These are phyloP conservation scores for Trichoderma atroviride DNA, from an alignment of 2,329 filamentous ascomycete genomes.

Conservation along the genomic window DNA sequence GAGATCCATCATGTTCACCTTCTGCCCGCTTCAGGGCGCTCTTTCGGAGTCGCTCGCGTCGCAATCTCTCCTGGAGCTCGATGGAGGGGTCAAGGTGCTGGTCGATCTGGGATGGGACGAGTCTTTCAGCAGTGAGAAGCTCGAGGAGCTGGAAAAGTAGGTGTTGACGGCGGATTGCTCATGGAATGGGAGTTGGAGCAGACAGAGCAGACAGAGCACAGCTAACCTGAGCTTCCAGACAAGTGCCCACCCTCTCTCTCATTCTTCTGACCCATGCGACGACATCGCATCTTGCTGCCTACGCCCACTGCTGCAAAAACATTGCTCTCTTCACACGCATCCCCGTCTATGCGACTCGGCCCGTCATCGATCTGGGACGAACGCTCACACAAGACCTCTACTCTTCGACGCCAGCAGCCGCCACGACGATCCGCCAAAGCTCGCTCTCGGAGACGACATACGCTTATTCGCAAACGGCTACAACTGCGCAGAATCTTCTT, in stretches of 20 bases:
- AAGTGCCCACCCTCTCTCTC: conserved; percentile 87
- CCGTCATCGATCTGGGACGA: conserved; percentile 89
- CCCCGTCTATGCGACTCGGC: conserved; percentile 90
- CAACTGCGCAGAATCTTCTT: conserved; percentile 58
- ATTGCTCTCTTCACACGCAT: conserved; percentile 90
- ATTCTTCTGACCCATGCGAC: conserved; percentile 95
- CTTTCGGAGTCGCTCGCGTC: conserved; percentile 84
- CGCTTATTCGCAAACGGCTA: conserved; percentile 55
- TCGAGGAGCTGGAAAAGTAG: conserved; percentile 90
- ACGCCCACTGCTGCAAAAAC: conserved; percentile 95
- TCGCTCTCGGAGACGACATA: conserved; percentile 69
- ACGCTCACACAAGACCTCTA: conserved; percentile 92
- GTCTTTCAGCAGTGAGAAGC: conserved; percentile 77
- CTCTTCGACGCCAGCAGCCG: conserved; percentile 81
- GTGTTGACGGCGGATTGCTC: conserved; percentile 17
- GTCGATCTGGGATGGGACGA: conserved; percentile 97
- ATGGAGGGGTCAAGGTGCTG: conserved; percentile 93
- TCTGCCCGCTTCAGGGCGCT: conserved; percentile 88
- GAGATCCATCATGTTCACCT: conserved; percentile 79
- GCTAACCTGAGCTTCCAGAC: conserved; percentile 54
- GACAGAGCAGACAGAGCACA: not conserved
- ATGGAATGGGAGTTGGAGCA: not conserved
- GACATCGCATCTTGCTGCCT: conserved; percentile 86
- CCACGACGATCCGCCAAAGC: conserved; percentile 75
- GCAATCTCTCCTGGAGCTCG: conserved; percentile 94